These are phyloP conservation scores for Camellia oleifera DNA, from an alignment of 179 eudicot species.

Conservation along the genomic window DNA sequence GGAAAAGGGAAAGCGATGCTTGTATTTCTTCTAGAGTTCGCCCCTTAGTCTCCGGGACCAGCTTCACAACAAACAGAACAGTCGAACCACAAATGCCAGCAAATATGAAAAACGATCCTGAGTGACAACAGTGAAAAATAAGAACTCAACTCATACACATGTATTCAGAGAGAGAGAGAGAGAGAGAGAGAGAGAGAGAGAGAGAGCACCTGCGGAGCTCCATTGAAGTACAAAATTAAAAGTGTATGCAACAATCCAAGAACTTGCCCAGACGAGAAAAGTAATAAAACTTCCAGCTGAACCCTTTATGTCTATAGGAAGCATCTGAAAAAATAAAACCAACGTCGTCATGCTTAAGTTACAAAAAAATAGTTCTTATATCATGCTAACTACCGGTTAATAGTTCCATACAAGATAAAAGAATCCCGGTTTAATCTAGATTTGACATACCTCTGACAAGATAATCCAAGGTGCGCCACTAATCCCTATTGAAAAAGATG, in stretches of 20 bases:
- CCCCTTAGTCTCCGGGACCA: constrained; percentile 13
- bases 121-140: background rate
- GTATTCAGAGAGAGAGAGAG: background rate
- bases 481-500: background rate
- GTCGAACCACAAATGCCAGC: background rate
- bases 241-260: constrained; percentile 66
- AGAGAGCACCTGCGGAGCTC: constrained; percentile 71
- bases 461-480: background rate
- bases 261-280: constrained; percentile 57
- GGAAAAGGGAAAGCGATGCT: background rate
- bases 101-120: constrained; percentile 10
- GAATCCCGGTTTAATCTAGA: background rate
- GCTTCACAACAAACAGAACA: background rate
- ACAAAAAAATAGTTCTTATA: background rate
- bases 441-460: background rate
- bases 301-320: constrained; percentile 54
- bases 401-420: background rate
- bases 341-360: background rate
- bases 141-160: background rate
- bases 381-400: background rate
- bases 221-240: constrained; percentile 58
- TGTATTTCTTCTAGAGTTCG: constrained; percentile 13
- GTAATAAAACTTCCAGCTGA: constrained; percentile 67
- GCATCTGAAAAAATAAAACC: background rate
- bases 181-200: constrained; percentile 11